Evolutionary conservation across 768 basidiomycete species (phyloP), one percentile per base, ranked within the genome.

Genomic region (Lactarius indigo): DNA sequence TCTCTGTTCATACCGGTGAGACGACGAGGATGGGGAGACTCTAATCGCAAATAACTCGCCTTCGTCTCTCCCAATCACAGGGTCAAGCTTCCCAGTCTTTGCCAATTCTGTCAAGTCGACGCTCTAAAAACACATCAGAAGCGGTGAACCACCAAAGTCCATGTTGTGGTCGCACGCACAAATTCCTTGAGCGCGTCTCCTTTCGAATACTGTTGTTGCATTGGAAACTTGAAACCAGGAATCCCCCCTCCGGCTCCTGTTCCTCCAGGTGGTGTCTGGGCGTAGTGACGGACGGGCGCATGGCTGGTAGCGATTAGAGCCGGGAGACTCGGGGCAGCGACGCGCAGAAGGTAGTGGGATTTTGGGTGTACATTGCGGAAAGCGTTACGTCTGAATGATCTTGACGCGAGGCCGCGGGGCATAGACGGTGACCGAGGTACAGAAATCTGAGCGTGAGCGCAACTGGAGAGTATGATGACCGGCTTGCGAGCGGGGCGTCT

Each of bases 111-210:
- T 97, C 31, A 96, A 76, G 72, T 96, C 94, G 2, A 87, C 80
- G 69, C 91, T 92, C 91, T 93, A 42, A 1, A 1, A 33, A 23
- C 50, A 42, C 60, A 56, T 44, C 28, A 62, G 44, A 50, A n/a
- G 63, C 26, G 55, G 41, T 23, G 55, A 39, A 39, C 6, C 23
- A 64, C 2, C 47, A 23, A 67, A 56, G 17, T 47, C 20, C 33
- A 60, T 37, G n/a, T n/a, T 5, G 15, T 10, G 33, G n/a, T 50
- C n/a, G n/a, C 7, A 79, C 83, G 71, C 62, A 85, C 84, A 70
- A 80, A 93, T 85, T 94, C 90, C 72, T 92, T 92, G 74, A 96
- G 76, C 0, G 92, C 90, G 12, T 92, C 91, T 4, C 94, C 93
- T 73, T 94, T 94, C 77, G 88, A 80, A 57, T 85, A 84, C 69